phyloP scores from a whole-genome alignment of 73 alveolate species.

The Paramecium sonneborni region DNA sequence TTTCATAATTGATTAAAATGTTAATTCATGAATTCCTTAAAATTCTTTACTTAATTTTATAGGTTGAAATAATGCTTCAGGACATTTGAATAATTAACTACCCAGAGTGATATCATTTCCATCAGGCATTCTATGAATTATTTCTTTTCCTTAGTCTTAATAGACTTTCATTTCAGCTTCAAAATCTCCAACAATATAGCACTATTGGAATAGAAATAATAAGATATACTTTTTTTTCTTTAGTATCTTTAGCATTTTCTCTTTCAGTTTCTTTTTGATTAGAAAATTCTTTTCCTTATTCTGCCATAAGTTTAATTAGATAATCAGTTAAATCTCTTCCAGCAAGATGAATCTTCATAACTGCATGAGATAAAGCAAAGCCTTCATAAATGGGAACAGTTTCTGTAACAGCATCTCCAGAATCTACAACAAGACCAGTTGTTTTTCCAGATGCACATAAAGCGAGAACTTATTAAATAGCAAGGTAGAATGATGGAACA shows the following conservation, averaged over 20 bases:
- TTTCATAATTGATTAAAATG: constrained; percentile 88
- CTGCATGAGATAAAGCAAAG: constrained; percentile 96
- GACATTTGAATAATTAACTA: constrained; percentile 81
- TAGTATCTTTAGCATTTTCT: constrained; percentile 64
- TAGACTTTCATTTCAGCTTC: constrained; percentile 82
- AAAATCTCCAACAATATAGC: constrained; percentile 78
- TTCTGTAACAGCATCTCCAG: constrained; percentile 94
- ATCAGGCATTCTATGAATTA: constrained; percentile 84
- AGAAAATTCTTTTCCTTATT: constrained; percentile 70
- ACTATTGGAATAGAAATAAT: not conserved
- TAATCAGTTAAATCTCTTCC: constrained; percentile 94
- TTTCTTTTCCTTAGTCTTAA: constrained; percentile 76
- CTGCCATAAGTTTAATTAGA: constrained; percentile 76
- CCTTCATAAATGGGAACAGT: constrained; percentile 99
- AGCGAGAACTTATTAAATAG: constrained; percentile 75
- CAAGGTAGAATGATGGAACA: constrained; percentile 57
- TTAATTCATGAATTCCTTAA: constrained; percentile 86
- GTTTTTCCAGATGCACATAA: constrained; percentile 97
- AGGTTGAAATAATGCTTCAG: constrained; percentile 88
- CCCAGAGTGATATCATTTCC: constrained; percentile 84
- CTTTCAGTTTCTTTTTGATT: constrained; percentile 58
- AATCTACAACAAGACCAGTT: constrained; percentile 97
- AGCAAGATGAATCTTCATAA: constrained; percentile 83
- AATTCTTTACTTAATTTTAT: constrained; percentile 79
- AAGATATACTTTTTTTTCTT: constrained; percentile 26